Evolutionary conservation across 2,329 filamentous ascomycete species (phyloP).

Genomic region (Alternaria atra): DNA sequence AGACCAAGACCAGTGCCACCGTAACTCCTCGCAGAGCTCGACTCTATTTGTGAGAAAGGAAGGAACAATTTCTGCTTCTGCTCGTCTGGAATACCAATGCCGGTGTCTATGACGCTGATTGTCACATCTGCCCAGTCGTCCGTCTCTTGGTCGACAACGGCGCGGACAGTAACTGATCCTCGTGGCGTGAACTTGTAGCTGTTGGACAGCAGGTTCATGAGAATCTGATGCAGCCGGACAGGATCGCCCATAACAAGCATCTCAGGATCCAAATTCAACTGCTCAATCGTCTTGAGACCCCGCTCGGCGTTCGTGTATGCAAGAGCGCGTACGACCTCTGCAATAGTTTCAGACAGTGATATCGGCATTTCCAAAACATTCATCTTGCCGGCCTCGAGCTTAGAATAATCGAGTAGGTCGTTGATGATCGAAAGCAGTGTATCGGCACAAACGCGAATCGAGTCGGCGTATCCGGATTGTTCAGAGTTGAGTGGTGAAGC

Average conservation of each 20-base stretch:
- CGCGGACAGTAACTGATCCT: constrained; percentile 84
- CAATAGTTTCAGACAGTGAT: constrained; percentile 66
- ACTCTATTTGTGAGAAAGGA: constrained; percentile 92
- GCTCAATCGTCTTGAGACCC: constrained; percentile 66
- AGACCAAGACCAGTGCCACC: constrained; percentile 90
- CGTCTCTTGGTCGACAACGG: constrained; percentile 75
- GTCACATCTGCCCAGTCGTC: constrained; percentile 76
- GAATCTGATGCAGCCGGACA: constrained; percentile 60
- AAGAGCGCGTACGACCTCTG: constrained; percentile 69
- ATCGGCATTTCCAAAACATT: constrained; percentile 67
- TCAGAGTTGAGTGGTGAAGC: constrained; percentile 64
- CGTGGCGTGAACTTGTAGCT: constrained; percentile 93
- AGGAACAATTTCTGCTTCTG: constrained; percentile 87
- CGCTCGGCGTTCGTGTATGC: constrained; percentile 70
- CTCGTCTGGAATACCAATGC: constrained; percentile 87
- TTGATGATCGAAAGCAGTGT: constrained; percentile 63
- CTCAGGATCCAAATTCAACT: constrained; percentile 63
- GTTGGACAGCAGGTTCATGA: constrained; percentile 87
- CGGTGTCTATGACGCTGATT: constrained; percentile 88
- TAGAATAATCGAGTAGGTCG: constrained; percentile 62
- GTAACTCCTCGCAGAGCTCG: constrained; percentile 88
- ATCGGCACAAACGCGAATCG: constrained; percentile 70
- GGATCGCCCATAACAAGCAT: constrained; percentile 63
- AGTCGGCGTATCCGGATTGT: constrained; percentile 70
- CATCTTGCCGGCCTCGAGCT: constrained; percentile 64